Percentiles rank a stretch among this genome's conserved stretches.
phyloP scores from a whole-genome alignment of 2,329 filamentous ascomycete genomes.

The Fusarium dlaminii region DNA sequence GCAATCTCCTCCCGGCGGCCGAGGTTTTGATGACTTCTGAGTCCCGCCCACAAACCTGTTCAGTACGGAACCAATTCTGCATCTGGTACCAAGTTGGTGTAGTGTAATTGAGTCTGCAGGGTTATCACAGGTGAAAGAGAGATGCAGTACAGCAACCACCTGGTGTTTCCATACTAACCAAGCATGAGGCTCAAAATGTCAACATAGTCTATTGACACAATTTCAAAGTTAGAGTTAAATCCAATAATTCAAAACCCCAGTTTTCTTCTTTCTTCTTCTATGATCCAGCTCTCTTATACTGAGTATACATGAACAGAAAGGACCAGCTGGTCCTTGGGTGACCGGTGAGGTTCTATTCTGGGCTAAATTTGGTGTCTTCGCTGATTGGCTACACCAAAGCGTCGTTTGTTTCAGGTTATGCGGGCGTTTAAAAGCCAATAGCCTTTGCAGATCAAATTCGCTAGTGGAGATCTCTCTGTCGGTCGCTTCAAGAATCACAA shows the following conservation, averaged over 20 bases:
- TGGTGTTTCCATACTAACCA: background rate
- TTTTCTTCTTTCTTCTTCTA: background rate
- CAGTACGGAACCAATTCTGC: conserved; percentile 34
- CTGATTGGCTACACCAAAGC: conserved; percentile 40
- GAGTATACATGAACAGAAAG: background rate
- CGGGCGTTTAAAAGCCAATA: conserved; percentile 46
- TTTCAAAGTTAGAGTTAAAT: background rate
- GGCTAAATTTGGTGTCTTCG: conserved; percentile 5
- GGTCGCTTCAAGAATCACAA: conserved; percentile 10
- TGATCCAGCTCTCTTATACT: background rate
- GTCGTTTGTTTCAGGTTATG: conserved; percentile 52
- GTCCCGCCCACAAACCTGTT: conserved; percentile 14
- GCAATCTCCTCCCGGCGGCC: conserved; percentile 14
- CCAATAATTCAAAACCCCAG: too few species aligned
- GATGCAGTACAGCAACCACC: conserved; percentile 21
- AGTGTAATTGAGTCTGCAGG: conserved; percentile 35
- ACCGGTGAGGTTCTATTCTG: conserved; percentile 40
- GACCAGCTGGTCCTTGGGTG: background rate
- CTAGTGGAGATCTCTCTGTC: conserved; percentile 18
- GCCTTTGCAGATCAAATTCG: background rate
- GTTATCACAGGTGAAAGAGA: conserved; percentile 32
- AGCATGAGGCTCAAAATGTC: background rate
- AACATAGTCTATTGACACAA: background rate
- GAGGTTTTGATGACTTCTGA: conserved; percentile 18
- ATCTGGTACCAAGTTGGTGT: conserved; percentile 27